Evolutionary conservation across 495 filamentous ascomycete genomes (phyloP), one percentile per base, ranked within the genome.

Genomic region (Talaromyces proteolyticus): DNA sequence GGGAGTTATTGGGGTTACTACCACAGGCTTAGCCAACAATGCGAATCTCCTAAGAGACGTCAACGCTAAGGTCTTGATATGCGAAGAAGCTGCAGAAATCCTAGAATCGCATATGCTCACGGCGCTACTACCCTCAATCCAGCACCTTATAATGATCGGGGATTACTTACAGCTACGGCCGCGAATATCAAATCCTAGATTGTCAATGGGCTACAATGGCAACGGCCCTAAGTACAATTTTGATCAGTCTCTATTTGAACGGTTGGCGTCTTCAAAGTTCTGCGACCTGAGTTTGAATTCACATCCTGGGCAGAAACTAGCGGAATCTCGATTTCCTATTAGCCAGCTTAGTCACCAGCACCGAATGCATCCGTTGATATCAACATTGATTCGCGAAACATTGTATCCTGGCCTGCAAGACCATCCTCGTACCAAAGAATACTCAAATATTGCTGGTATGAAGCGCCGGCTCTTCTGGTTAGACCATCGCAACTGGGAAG

Each of bases 1-100:
- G 0, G 63, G 88, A 41, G 67, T 94, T n/a, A 80, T 94, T 43
- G 86, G 87, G 0, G 70, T 86, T 1, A 93, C 88, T 0, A 90
- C 89, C 1, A 80, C 84, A 0, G 87, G 89, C 0, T 65, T 93
- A 4, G 87, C 88, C 8, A 69, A 74, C 8, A 83, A 86, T 41
- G 57, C 88, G 0, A 65, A 78, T 3, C 61, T 86, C 42, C 75
- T 95, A 2, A 73, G 75, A 25, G 72, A 72, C 14, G 48, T 92
- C 3, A 57, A 65, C 21, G 69, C 75, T 21, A 92, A 92, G 58
- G 80, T 85, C 5, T 54, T 90, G 47, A 49, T 90, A 8, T 83
- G 79, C 54, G 85, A 89, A 61, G 86, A 89, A 59, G 86, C 85
- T 10, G 86, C 75, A 3, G 84, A 88, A 53, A 80, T 89, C 2